Base-by-base conservation (phyloP, 2,329 filamentous ascomycete genomes). In the Plenodomus lindquistii region DNA sequence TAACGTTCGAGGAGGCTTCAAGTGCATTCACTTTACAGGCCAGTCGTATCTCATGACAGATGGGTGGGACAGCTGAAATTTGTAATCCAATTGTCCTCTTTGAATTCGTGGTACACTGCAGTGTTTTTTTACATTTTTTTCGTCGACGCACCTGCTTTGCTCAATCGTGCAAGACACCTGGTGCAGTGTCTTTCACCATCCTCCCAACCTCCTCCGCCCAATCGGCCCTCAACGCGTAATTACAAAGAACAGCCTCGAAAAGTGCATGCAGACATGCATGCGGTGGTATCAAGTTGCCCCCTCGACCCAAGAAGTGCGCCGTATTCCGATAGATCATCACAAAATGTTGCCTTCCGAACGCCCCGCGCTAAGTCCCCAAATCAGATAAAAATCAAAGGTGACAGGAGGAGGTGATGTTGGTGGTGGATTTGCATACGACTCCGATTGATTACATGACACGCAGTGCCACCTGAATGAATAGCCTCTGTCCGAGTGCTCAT, bases 311-410 rank as follows among this genome's bases (percentile, higher is more conserved):
- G 34, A n/a, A 19, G 24, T 55, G 44, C 54, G 52, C 54, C 52
- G 36, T 45, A 48, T 38, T 34, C 31, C 44, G 49, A 52, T 51
- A 58, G 37, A 55, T 52, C 40, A 40, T 48, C 52, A 42, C 48
- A 37, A 52, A 16, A 53, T 50, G 38, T 37, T 21, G 38, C 35
- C 36, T 18, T 46, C 40, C 40, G 48, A 61, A 63, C 60, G 53
- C 57, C 59, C 34, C 46, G 44, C 50, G 59, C 57, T 59, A 62
- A 59, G 52, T 52, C 42, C 44, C 48, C 48, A 51, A 21, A 44
- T 51, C 36, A 52, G 43, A 52, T 46, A 40, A 54, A 35, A 50
- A 37, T 45, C 41, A 42, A 44, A 46, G 46, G 37, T 39, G 45
- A 37, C 22, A 21, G 46, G 42, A 41, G 8, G 15, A 42, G 44